Evolutionary conservation across 352 stramenopile genomes (phyloP).

Genomic region (Globisporangium viniferum): DNA sequence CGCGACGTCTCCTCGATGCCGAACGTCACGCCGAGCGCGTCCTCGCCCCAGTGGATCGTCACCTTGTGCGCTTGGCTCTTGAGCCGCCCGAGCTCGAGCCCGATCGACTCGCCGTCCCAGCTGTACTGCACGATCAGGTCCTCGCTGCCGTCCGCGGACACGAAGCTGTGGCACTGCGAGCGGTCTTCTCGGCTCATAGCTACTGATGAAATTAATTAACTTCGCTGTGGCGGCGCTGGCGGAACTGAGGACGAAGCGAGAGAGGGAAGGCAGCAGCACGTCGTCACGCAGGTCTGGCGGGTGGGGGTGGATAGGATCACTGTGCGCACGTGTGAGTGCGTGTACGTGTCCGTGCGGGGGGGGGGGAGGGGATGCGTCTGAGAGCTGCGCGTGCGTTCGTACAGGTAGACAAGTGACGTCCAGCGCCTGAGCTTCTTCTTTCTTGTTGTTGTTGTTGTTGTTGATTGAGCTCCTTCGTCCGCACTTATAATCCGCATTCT

Average conservation of each 20-base stretch:
- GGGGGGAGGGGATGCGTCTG: background rate
- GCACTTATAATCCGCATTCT: background rate
- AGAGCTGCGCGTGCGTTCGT: background rate
- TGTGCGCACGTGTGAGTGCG: background rate
- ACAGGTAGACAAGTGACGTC: background rate
- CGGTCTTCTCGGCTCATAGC: slow-evolving; percentile 9
- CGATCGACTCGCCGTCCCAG: slow-evolving; percentile 54
- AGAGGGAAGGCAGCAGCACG: background rate
- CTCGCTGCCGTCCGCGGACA: slow-evolving; percentile 41
- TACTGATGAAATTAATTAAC: slow-evolving; percentile 5
- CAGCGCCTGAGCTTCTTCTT: background rate
- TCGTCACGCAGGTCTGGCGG: background rate
- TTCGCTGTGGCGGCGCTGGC: background rate
- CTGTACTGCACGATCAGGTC: slow-evolving; percentile 53
- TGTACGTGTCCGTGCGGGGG: background rate
- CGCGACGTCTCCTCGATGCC: slow-evolving; percentile 71
- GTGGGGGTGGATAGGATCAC: background rate
- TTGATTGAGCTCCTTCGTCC: too few species aligned
- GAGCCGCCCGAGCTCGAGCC: slow-evolving; percentile 53
- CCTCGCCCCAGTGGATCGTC: slow-evolving; percentile 39
- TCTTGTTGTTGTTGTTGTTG: background rate
- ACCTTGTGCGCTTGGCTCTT: slow-evolving; percentile 21
- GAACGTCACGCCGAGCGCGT: slow-evolving; percentile 64
- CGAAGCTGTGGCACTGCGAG: slow-evolving; percentile 36
- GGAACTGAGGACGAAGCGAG: background rate